A percentile compares a stretch with the other conserved stretches of the same genome.
Evolutionary conservation across 768 basidiomycete species (phyloP).

Genomic region (Amanita pallidorosea): DNA sequence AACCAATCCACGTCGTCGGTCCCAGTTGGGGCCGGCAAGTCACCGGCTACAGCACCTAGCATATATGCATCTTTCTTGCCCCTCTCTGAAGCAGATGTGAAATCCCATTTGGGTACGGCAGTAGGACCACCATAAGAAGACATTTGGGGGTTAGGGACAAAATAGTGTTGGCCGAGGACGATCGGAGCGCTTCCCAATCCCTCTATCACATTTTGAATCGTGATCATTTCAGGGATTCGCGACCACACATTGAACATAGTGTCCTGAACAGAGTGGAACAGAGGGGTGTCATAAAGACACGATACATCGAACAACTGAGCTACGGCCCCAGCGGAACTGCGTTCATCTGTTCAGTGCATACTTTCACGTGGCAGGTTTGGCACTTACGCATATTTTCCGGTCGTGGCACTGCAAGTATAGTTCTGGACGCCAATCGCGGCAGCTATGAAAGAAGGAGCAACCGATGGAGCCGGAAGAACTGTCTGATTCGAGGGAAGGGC

Average conservation of each 20-base stretch:
- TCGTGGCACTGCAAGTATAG: slow-evolving; percentile 37
- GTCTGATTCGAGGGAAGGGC: slow-evolving; percentile 11
- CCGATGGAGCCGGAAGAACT: slow-evolving; percentile 22
- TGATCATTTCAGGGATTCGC: not conserved
- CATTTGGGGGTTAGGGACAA: slow-evolving; percentile 35
- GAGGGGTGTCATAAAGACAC: slow-evolving; percentile 25
- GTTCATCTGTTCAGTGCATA: not conserved
- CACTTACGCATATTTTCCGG: slow-evolving; percentile 29
- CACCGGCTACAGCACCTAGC: slow-evolving; percentile 29
- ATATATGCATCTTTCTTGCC: slow-evolving; percentile 37
- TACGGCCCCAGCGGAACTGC: slow-evolving; percentile 36
- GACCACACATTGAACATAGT: not conserved
- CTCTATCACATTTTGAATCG: not conserved
- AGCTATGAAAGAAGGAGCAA: slow-evolving; percentile 25
- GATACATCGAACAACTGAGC: slow-evolving; percentile 45
- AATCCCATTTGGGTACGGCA: slow-evolving; percentile 45
- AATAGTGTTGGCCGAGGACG: slow-evolving; percentile 41
- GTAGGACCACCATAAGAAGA: slow-evolving; percentile 14
- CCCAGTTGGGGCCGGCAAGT: slow-evolving; percentile 30
- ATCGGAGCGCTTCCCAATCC: not conserved
- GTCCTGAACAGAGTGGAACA: slow-evolving; percentile 22
- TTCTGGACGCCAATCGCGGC: slow-evolving; percentile 44
- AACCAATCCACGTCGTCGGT: slow-evolving; percentile 45
- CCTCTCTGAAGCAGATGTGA: slow-evolving; percentile 27
- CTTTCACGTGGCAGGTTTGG: not conserved